Evolutionary conservation across 306 rosid genomes (phyloP).

Genomic region (Vigna trinervia): DNA sequence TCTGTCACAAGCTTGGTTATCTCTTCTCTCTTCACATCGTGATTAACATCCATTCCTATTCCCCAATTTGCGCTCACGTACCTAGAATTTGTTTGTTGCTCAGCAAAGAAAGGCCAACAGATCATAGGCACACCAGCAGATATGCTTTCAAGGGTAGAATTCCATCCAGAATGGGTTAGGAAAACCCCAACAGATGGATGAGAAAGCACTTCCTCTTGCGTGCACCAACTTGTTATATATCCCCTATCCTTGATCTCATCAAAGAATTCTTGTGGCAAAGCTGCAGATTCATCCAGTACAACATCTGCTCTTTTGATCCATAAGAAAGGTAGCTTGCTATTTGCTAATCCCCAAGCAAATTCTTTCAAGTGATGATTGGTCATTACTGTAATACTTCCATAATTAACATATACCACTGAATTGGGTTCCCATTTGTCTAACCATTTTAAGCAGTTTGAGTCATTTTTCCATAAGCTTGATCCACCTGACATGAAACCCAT

Average conservation of each 20-base stretch:
- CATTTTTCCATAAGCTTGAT: constrained; percentile 39
- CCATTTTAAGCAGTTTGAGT: constrained; percentile 29
- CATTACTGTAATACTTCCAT: constrained; percentile 37
- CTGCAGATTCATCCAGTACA: neutral
- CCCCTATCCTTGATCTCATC: constrained; percentile 24
- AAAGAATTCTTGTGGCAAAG: constrained; percentile 27
- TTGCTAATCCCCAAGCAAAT: constrained; percentile 43
- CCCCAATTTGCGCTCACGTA: neutral
- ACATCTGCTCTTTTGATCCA: constrained; percentile 35
- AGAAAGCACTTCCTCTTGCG: constrained; percentile 24
- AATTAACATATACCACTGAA: constrained; percentile 37
- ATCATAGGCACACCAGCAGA: constrained; percentile 19
- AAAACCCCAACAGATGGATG: constrained; percentile 35
- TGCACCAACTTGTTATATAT: constrained; percentile 40
- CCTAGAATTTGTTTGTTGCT: neutral
- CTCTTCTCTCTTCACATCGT: constrained; percentile 29
- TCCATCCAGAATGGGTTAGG: constrained; percentile 42
- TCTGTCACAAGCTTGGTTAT: neutral
- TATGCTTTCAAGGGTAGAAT: constrained; percentile 27
- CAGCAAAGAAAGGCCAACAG: constrained; percentile 42
- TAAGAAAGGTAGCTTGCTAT: constrained; percentile 38
- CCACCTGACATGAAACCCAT: constrained; percentile 24
- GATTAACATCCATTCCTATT: constrained; percentile 3
- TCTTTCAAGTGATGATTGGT: constrained; percentile 17
- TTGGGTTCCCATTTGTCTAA: constrained; percentile 23